These are phyloP conservation scores for Trichoderma breve DNA, from an alignment of 2,329 filamentous ascomycete genomes.

Conservation along the genomic window DNA sequence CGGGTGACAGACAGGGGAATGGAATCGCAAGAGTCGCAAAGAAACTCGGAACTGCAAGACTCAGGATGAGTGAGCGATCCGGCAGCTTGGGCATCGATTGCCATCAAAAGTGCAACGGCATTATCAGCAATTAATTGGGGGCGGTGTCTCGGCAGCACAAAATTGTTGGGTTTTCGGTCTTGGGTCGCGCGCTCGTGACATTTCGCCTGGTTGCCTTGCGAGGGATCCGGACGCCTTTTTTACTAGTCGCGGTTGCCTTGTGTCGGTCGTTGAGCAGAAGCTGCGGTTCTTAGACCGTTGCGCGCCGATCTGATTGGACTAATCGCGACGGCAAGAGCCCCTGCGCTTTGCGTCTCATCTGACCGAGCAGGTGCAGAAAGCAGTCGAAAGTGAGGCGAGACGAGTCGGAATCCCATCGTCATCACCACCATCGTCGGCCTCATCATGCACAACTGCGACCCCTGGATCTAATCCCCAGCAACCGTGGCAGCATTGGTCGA, in stretches of 20 bases:
- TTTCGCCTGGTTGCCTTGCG: slow-evolving; percentile 1
- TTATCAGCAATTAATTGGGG: background rate
- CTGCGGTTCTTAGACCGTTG: background rate
- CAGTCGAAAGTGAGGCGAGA: slow-evolving; percentile 1
- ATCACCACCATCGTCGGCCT: background rate
- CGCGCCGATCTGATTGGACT: slow-evolving; percentile 17
- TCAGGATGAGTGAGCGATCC: background rate
- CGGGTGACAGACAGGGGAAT: no score
- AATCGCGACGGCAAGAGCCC: background rate
- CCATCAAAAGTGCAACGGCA: background rate
- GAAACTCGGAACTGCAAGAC: background rate
- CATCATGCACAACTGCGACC: background rate
- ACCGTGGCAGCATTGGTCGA: background rate
- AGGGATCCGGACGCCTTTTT: background rate
- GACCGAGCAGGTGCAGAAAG: slow-evolving; percentile 9
- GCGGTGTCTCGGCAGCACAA: background rate
- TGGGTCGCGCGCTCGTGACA: slow-evolving; percentile 11
- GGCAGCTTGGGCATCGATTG: background rate
- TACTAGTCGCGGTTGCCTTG: slow-evolving; percentile 6
- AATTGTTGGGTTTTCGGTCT: slow-evolving; percentile 14
- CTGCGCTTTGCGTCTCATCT: background rate
- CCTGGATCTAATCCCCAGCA: background rate
- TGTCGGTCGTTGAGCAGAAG: background rate
- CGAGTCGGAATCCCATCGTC: background rate
- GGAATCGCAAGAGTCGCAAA: background rate